Evolutionary conservation across 768 basidiomycete genomes (phyloP), one percentile per base, ranked within the genome.

Genomic region (Rhizopogon vinicolor): DNA sequence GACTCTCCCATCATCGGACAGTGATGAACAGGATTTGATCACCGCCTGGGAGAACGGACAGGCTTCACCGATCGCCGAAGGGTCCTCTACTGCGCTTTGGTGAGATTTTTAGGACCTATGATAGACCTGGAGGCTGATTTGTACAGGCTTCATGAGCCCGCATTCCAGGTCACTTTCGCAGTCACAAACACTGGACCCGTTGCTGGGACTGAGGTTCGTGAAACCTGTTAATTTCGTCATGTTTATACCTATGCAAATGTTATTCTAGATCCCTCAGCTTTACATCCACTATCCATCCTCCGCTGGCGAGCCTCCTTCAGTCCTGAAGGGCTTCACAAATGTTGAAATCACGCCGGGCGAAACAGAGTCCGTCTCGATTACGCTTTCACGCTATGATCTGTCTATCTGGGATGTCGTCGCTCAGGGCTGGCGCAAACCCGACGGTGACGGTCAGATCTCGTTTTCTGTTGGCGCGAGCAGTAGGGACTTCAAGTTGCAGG

Each of bases 341-440:
- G 69, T 82, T 41, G 72, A 75, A 29, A 54, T 86, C 0, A 53
- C 64, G 3, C 74, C 80, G 5, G 78, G 79, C 3, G 63, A 81
- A 63, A 75, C 60, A 31, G 67, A 71, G 61, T 63, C 54, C 6
- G 80, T 83, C 13, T 74, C 69, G 8, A 74, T 89, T 58, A 75
- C 72, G 13, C 70, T 89, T 43, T 82, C 85, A 9, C 73, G 84
- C 43, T 83, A 86, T 61, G 83, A 86, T 58, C 65, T 87, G 60
- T 84, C 80, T n/a, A 77, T 86, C 53, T 90, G 87, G 89, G 85
- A 90, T 68, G 78, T 76, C 5, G 76, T 65, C 13, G 70, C 71
- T 35, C 89, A 91, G 69, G 81, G 84, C 1, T 91, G 89, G 89
- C 41, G 52, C 14, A 53, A 53, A 12, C 52, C 52, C 12, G 42